Evolutionary conservation across 331 rosid species (phyloP).

Genomic region (Prunus yedoensis): DNA sequence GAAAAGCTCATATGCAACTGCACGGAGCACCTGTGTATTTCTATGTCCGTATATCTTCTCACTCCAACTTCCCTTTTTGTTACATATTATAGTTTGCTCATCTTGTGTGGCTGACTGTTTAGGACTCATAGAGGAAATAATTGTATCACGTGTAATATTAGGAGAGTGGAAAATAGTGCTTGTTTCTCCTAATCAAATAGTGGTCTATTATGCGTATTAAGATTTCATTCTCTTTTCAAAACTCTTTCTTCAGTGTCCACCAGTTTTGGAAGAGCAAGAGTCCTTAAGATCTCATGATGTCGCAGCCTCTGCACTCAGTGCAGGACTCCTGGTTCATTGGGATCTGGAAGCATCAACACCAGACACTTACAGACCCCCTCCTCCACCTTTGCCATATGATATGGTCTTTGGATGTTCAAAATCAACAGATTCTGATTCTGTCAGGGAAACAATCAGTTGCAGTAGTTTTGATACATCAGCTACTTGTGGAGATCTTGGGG

Average conservation of each 20-base stretch:
- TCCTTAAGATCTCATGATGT: constrained; percentile 45
- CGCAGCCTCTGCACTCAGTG: constrained; percentile 40
- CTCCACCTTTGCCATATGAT: constrained; percentile 75
- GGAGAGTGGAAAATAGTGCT: background rate
- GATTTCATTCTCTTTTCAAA: background rate
- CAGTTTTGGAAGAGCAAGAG: constrained; percentile 55
- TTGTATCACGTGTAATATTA: background rate
- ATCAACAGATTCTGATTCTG: constrained; percentile 53
- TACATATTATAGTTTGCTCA: background rate
- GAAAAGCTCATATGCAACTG: constrained; percentile 72
- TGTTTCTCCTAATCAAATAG: background rate
- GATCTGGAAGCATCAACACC: constrained; percentile 57
- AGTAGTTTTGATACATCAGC: constrained; percentile 55
- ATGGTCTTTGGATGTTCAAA: constrained; percentile 49
- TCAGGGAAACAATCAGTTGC: constrained; percentile 48
- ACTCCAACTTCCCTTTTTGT: background rate
- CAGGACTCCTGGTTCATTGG: constrained; percentile 53
- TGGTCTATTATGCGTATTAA: background rate
- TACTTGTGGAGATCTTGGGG: constrained; percentile 56
- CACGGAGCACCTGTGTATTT: constrained; percentile 74
- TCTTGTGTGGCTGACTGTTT: constrained; percentile 1
- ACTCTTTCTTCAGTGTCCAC: constrained; percentile 60
- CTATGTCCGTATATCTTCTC: constrained; percentile 56
- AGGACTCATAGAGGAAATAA: background rate
- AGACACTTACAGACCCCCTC: constrained; percentile 79